A percentile compares a stretch with the other conserved stretches of the same genome.
phyloP scores from a whole-genome alignment of 192 early-diverging fungal species.

The Dissophora globulifera region DNA sequence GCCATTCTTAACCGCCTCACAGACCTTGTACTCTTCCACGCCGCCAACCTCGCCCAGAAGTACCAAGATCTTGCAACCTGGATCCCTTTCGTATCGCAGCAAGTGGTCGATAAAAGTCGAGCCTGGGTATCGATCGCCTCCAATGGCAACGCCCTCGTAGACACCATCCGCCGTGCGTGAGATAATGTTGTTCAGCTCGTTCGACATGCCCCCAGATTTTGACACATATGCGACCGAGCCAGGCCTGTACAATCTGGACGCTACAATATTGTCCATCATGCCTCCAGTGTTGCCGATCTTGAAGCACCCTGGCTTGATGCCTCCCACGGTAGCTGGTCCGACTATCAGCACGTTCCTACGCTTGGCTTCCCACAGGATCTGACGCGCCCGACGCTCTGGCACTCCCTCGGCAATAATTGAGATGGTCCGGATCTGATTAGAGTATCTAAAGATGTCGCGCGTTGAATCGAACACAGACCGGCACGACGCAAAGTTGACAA shows the following conservation, averaged over 20 bases:
- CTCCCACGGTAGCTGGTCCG: constrained; percentile 98
- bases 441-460: constrained; percentile 83
- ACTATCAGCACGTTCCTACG: constrained; percentile 86
- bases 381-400: constrained; percentile 94
- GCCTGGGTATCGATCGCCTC: constrained; percentile 98
- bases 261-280: constrained; percentile 99
- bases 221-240: constrained; percentile 98
- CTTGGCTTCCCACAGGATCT: constrained; percentile 87
- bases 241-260: constrained; percentile 95
- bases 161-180: constrained; percentile 97
- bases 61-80: constrained; percentile 92
- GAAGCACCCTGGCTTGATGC: constrained; percentile 99
- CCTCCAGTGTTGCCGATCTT: constrained; percentile 99
- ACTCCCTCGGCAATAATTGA: constrained; percentile 99
- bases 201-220: constrained; percentile 99
- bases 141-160: constrained; percentile 98
- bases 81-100: constrained; percentile 93
- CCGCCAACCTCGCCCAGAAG: constrained; percentile 98
- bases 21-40: constrained; percentile 95
- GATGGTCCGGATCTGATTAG: constrained; percentile 89
- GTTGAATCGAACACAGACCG: constrained; percentile 95
- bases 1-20: constrained; percentile 88
- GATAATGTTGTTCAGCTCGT: constrained; percentile 99
- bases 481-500: constrained; percentile 99
- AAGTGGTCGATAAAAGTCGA: constrained; percentile 99